Evolutionary conservation across 2,329 filamentous ascomycete species (phyloP).

Genomic region (Coleophoma crateriformis): DNA sequence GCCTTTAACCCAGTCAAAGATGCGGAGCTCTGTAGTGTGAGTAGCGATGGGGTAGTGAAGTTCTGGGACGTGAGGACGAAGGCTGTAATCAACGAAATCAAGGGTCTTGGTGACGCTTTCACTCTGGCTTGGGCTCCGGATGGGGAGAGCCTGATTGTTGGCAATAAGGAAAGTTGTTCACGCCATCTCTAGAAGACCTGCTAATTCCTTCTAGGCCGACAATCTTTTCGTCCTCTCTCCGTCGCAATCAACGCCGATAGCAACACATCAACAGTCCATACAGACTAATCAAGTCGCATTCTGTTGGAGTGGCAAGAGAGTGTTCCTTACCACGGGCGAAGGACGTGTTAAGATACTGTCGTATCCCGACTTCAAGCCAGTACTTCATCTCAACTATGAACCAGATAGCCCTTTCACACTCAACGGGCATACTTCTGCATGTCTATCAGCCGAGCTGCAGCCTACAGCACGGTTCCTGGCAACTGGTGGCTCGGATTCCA

Average conservation of each 20-base stretch:
- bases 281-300: constrained; percentile 72
- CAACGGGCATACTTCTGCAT: constrained; percentile 68
- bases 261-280: constrained; percentile 53
- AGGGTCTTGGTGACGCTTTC: constrained; percentile 60
- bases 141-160: constrained; percentile 64
- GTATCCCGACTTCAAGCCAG: constrained; percentile 57
- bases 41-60: constrained; percentile 67
- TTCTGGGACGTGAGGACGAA: constrained; percentile 79
- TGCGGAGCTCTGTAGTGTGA: constrained; percentile 70
- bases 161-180: constrained; percentile 54
- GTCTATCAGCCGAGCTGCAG: constrained; percentile 62
- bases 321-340: constrained; percentile 67
- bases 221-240: constrained; percentile 59
- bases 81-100: constrained; percentile 63
- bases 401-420: constrained; percentile 50
- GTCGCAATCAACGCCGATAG: constrained; percentile 46
- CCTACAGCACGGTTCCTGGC: constrained; percentile 68
- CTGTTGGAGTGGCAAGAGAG: constrained; percentile 64
- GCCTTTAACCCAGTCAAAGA: constrained; percentile 75
- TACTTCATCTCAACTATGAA: constrained; percentile 41
- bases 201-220: constrained; percentile 42
- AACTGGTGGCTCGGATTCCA: constrained; percentile 69
- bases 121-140: constrained; percentile 71
- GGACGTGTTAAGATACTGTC: constrained; percentile 66
- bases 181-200: neutral